Conservation (phyloP, 129 eudicot species). For the Calendula officinalis region DNA sequence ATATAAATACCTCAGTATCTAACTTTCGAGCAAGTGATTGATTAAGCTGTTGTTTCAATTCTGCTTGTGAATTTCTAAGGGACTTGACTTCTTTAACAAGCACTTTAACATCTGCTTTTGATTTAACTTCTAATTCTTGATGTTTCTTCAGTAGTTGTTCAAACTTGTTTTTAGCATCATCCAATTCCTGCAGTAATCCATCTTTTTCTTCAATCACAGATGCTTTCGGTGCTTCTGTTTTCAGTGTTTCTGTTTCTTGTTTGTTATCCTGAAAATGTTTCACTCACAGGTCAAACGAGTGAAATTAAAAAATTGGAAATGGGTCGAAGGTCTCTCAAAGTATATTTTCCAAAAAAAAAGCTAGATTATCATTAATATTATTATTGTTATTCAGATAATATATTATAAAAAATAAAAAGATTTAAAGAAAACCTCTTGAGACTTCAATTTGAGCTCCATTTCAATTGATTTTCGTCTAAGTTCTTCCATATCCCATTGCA, state of each 20-base stretch:
- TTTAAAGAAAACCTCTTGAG: constrained; percentile 53
- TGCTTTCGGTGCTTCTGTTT: constrained; percentile 34
- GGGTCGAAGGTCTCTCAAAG: too few relatives aligned
- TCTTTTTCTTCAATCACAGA: constrained; percentile 48
- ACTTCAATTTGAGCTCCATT: constrained; percentile 69
- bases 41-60: constrained; percentile 63
- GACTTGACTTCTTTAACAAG: constrained; percentile 91
- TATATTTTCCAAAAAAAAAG: too few relatives aligned
- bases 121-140: constrained; percentile 74
- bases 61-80: constrained; percentile 77
- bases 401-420: neutral
- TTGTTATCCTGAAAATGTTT: constrained; percentile 46
- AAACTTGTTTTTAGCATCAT: constrained; percentile 57
- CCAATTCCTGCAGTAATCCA: constrained; percentile 52
- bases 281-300: constrained; percentile 10
- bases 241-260: constrained; percentile 28
- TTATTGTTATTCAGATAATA: neutral
- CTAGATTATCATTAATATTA: too few relatives aligned
- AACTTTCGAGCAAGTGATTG: constrained; percentile 58
- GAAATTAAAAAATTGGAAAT: neutral
- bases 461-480: constrained; percentile 74
- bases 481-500: constrained; percentile 99
- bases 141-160: constrained; percentile 57
- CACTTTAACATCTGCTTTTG: constrained; percentile 83
- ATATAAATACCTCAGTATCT: constrained; percentile 61